Evolutionary conservation across 2,329 filamentous ascomycete genomes (phyloP).

Genomic region (Aureobasidium pullulans): DNA sequence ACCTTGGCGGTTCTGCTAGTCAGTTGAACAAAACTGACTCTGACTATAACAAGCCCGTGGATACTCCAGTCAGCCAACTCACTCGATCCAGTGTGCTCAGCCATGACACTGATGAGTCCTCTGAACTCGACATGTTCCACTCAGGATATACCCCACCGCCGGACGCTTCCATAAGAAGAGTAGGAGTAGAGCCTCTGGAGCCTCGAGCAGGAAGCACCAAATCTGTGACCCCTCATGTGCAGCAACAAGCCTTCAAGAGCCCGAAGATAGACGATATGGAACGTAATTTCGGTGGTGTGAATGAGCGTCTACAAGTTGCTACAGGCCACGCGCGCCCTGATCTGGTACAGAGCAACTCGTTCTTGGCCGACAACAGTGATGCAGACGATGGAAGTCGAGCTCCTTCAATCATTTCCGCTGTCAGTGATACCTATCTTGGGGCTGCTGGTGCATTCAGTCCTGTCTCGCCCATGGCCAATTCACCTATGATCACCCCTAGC

Average conservation of each 20-base stretch:
- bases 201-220: not conserved
- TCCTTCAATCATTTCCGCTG: slow-evolving; percentile 17
- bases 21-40: not conserved
- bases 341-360: slow-evolving; percentile 30
- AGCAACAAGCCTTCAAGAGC: not conserved
- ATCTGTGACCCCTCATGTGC: not conserved
- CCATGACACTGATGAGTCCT: slow-evolving; percentile 25
- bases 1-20: slow-evolving; percentile 41
- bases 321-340: slow-evolving; percentile 17
- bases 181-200: slow-evolving; percentile 19
- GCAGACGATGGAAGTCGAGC: slow-evolving; percentile 36
- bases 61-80: slow-evolving; percentile 17
- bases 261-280: slow-evolving; percentile 13
- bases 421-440: slow-evolving; percentile 7
- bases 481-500: not conserved
- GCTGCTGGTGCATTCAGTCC: not conserved
- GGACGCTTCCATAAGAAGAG: slow-evolving; percentile 57
- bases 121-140: slow-evolving; percentile 56
- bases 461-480: slow-evolving; percentile 9
- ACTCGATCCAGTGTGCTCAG: slow-evolving; percentile 22
- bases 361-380: slow-evolving; percentile 48
- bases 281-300: slow-evolving; percentile 14
- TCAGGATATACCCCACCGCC: slow-evolving; percentile 67
- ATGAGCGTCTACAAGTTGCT: slow-evolving; percentile 23
- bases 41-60: not conserved